Conservation (phyloP, 2,329 filamentous ascomycete species). For the Cordyceps javanica region DNA sequence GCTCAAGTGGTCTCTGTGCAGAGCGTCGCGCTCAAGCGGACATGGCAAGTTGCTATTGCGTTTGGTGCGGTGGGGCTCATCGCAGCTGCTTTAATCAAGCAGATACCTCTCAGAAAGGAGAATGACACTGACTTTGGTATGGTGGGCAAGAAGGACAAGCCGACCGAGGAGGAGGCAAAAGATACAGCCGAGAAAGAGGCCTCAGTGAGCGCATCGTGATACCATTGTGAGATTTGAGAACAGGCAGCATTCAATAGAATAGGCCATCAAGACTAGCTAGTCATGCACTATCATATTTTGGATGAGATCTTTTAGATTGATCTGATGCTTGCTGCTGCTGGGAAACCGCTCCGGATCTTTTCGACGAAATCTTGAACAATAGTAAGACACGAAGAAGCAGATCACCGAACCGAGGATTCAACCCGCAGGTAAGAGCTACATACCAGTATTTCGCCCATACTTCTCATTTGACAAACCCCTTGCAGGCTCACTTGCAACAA, state of each 20-base stretch:
- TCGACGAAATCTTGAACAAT: no score
- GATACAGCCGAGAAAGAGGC: not conserved
- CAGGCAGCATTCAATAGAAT: not conserved
- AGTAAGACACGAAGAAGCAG: no score
- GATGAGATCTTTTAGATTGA: no score
- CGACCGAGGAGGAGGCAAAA: not conserved
- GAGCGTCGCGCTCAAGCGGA: slow-evolving; percentile 12
- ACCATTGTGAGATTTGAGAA: not conserved
- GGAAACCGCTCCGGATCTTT: no score
- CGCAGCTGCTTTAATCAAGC: not conserved
- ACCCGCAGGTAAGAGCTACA: no score
- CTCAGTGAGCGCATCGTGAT: not conserved
- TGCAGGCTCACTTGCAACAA: no score
- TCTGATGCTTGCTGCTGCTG: no score
- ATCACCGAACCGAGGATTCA: no score
- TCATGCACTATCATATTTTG: no score
- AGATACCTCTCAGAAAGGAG: slow-evolving; percentile 9
- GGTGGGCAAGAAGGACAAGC: not conserved
- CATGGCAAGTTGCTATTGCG: slow-evolving; percentile 24
- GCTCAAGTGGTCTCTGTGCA: slow-evolving; percentile 19
- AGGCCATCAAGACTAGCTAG: no score
- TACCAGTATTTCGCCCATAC: no score
- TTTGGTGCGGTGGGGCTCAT: slow-evolving; percentile 21
- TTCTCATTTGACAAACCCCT: no score
- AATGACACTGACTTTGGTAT: slow-evolving; percentile 12